These are phyloP conservation scores for Mycena belliarum DNA, from an alignment of 768 basidiomycete genomes.

Conservation along the genomic window DNA sequence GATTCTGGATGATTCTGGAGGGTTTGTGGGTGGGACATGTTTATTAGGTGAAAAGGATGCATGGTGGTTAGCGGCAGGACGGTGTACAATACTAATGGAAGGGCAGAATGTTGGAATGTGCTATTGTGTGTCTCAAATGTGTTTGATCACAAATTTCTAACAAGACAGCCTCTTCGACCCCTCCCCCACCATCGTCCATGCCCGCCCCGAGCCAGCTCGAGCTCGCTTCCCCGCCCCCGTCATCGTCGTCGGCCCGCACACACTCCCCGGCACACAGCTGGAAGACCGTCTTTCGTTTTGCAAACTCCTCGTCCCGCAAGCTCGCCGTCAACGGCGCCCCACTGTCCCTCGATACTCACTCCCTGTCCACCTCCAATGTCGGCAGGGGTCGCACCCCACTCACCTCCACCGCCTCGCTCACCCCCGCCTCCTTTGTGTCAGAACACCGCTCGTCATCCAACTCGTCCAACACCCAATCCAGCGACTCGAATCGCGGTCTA, in stretches of 20 bases:
- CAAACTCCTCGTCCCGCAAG: conserved; percentile 65
- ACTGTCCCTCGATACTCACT: conserved; percentile 52
- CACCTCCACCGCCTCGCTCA: conserved; percentile 49
- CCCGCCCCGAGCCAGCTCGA: conserved; percentile 23
- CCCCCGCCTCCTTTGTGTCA: conserved; percentile 55
- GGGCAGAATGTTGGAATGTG: too few species aligned
- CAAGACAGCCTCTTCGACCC: too few species aligned
- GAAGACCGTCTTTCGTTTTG: conserved; percentile 78
- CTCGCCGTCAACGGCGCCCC: conserved; percentile 41
- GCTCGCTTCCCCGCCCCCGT: neutral
- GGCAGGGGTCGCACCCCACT: conserved; percentile 41
- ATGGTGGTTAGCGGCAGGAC: conserved; percentile 1
- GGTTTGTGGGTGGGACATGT: neutral
- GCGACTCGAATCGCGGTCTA: conserved; percentile 58
- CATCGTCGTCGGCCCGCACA: conserved; percentile 20
- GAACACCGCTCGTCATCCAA: conserved; percentile 77
- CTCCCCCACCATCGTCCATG: conserved; percentile 17
- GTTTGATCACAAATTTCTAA: too few species aligned
- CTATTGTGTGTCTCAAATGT: too few species aligned
- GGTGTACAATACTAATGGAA: neutral
- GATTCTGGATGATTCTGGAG: too few species aligned
- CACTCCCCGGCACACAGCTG: conserved; percentile 45
- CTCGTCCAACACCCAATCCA: conserved; percentile 72
- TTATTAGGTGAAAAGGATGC: neutral
- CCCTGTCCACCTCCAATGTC: conserved; percentile 34